Conservation (phyloP, 306 rosid species). For the Quercus agrifolia region DNA sequence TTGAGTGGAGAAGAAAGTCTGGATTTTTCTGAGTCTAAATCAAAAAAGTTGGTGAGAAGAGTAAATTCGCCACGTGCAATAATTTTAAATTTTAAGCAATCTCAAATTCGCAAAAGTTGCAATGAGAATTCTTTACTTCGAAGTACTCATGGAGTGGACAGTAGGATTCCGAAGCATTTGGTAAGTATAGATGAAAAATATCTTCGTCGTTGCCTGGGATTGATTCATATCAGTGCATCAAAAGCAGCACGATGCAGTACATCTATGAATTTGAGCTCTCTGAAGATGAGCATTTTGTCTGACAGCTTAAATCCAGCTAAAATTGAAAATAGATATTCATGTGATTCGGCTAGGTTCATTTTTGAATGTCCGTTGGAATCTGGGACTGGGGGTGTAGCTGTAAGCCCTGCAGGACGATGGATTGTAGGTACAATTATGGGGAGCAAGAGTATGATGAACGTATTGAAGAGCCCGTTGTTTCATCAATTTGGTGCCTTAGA, state of each 20-base stretch:
- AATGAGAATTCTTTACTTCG: slow-evolving; percentile 43
- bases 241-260: slow-evolving; percentile 52
- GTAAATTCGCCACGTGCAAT: slow-evolving; percentile 44
- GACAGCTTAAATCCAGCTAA: slow-evolving; percentile 37
- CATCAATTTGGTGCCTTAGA: slow-evolving; percentile 45
- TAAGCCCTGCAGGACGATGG: slow-evolving; percentile 47
- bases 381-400: slow-evolving; percentile 25
- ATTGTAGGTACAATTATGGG: slow-evolving; percentile 71
- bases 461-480: slow-evolving; percentile 68
- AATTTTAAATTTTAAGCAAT: slow-evolving; percentile 48
- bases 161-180: slow-evolving; percentile 73
- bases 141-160: slow-evolving; percentile 45
- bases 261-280: slow-evolving; percentile 41
- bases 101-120: slow-evolving; percentile 46
- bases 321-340: slow-evolving; percentile 23
- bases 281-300: slow-evolving; percentile 37
- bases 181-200: slow-evolving; percentile 78
- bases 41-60: slow-evolving; percentile 56
- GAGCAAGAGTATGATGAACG: slow-evolving; percentile 83
- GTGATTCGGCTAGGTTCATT: slow-evolving; percentile 35
- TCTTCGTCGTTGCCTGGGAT: slow-evolving; percentile 74
- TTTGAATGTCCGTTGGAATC: slow-evolving; percentile 30
- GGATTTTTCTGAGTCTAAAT: slow-evolving; percentile 34
- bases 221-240: slow-evolving; percentile 57
- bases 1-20: slow-evolving; percentile 41